phyloP scores from a whole-genome alignment of 257 asterid genomes.

The Voacanga thouarsii region DNA sequence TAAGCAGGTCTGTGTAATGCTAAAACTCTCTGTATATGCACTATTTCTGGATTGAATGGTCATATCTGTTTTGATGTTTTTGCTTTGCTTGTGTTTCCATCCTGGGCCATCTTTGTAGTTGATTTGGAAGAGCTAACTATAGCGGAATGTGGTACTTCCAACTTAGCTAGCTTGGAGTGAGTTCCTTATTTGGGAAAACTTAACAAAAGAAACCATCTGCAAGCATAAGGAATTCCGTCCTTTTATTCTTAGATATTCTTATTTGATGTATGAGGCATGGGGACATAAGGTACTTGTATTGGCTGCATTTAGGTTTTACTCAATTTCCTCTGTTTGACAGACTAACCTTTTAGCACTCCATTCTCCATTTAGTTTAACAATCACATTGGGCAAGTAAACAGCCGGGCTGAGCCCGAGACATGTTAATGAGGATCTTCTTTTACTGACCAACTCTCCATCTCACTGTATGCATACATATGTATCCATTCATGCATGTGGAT shows the following conservation, averaged over 20 bases:
- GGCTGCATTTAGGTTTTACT: background rate
- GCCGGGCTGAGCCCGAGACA: background rate
- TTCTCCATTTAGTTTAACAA: background rate
- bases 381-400: background rate
- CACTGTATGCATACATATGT: background rate
- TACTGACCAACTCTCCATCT: background rate
- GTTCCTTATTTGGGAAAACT: background rate
- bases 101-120: background rate
- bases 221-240: background rate
- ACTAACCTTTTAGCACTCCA: background rate
- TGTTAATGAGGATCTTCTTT: background rate
- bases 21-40: background rate
- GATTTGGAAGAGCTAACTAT: background rate
- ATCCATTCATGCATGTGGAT: background rate
- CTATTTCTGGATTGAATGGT: background rate
- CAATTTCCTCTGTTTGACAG: background rate
- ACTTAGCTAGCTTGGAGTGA: background rate
- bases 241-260: background rate
- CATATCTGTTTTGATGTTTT: background rate
- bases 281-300: background rate
- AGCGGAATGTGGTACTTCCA: background rate
- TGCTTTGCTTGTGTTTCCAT: background rate
- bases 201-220: background rate
- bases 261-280: background rate
- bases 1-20: slow-evolving; percentile 26